phyloP scores from a whole-genome alignment of 306 rosid species.

The Malus fusca region DNA sequence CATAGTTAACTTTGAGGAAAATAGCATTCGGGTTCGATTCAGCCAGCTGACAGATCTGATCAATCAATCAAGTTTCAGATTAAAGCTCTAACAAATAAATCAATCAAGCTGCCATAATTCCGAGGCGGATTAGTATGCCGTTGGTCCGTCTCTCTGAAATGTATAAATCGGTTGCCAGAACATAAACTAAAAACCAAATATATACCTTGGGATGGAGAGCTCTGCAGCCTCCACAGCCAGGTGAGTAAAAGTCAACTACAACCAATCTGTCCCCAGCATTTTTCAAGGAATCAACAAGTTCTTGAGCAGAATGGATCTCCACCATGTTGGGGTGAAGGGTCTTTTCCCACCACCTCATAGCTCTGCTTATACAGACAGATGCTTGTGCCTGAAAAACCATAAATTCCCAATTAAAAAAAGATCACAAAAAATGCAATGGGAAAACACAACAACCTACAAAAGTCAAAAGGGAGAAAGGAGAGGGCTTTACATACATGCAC shows the following conservation, averaged over 20 bases:
- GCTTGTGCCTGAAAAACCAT: slow-evolving; percentile 46
- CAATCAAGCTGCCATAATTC: not conserved
- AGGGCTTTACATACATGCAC: slow-evolving; percentile 34
- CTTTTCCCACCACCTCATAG: slow-evolving; percentile 78
- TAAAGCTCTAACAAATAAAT: not conserved
- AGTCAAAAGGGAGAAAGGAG: not conserved
- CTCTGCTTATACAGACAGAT: slow-evolving; percentile 44
- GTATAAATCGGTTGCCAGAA: not conserved
- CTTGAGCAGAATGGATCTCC: slow-evolving; percentile 66
- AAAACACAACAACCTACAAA: not conserved
- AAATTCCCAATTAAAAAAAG: not conserved
- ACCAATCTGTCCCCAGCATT: slow-evolving; percentile 75
- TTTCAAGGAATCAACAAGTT: slow-evolving; percentile 48
- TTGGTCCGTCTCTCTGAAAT: not conserved
- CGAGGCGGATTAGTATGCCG: not conserved
- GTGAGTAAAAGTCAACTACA: slow-evolving; percentile 70
- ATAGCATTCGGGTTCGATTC: slow-evolving; percentile 48
- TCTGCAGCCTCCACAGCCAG: slow-evolving; percentile 93
- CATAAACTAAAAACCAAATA: not conserved
- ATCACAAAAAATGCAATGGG: not conserved
- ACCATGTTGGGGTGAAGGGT: slow-evolving; percentile 55
- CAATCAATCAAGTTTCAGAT: not conserved
- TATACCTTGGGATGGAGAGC: slow-evolving; percentile 85
- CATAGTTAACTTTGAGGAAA: slow-evolving; percentile 65
- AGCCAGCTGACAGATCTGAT: slow-evolving; percentile 86